phyloP scores from a whole-genome alignment of 2,329 filamentous ascomycete species.

The Fusarium vanettenii region DNA sequence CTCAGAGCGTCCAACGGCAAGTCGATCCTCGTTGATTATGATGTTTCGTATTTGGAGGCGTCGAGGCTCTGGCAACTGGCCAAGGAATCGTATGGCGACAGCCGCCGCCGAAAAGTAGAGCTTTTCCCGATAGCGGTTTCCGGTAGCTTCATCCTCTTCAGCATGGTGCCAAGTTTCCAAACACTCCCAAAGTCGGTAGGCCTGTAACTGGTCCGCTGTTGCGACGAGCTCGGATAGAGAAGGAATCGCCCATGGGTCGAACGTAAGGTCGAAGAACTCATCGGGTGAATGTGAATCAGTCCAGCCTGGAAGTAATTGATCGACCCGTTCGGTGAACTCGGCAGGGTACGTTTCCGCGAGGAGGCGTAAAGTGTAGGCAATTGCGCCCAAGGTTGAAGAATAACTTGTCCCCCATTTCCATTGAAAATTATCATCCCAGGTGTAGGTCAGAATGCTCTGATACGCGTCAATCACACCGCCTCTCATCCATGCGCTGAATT shows the following conservation, averaged over 20 bases:
- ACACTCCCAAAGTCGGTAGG: fast-evolving
- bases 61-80: fast-evolving
- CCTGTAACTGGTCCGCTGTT: background rate
- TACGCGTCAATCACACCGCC: background rate
- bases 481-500: too few species aligned
- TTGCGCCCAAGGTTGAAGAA: background rate
- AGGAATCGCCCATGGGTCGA: slow-evolving; percentile 3
- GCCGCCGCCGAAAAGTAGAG: slow-evolving; percentile 10
- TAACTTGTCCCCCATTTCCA: background rate
- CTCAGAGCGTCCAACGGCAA: background rate
- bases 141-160: fast-evolving
- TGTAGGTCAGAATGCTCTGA: background rate
- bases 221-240: background rate
- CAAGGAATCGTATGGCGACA: slow-evolving; percentile 6
- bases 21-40: background rate
- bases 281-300: fast-evolving
- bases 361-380: background rate
- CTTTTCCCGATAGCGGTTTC: background rate
- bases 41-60: background rate
- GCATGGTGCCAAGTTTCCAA: background rate
- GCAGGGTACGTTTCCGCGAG: background rate
- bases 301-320: background rate
- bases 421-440: fast-evolving
- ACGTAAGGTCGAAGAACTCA: background rate
- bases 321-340: fast-evolving